These are phyloP conservation scores for Chlorophyllum brunneum DNA, from an alignment of 768 basidiomycete species.

Conservation along the genomic window DNA sequence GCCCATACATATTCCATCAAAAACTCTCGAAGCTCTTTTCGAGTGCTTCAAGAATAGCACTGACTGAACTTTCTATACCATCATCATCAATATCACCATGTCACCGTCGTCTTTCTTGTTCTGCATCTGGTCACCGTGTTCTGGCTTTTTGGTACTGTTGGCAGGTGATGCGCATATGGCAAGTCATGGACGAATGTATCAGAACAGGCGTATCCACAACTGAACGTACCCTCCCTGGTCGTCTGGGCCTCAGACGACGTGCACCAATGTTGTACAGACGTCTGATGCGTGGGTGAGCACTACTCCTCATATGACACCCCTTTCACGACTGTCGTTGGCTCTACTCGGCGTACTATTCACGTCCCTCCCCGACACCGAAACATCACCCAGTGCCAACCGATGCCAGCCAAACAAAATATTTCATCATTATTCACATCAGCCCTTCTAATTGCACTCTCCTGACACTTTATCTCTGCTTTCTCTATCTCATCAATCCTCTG, in stretches of 20 bases:
- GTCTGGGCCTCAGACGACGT: constrained; percentile 70
- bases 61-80: neutral
- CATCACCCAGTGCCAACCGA: neutral
- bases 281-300: constrained; percentile 85
- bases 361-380: neutral
- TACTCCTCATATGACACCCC: no score
- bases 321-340: neutral
- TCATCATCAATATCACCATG: neutral
- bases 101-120: neutral
- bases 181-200: constrained; percentile 92
- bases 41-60: neutral
- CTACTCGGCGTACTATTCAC: neutral
- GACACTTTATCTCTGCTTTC: neutral
- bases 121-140: neutral
- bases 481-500: neutral
- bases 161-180: constrained; percentile 74
- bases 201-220: constrained; percentile 77
- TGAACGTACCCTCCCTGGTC: constrained; percentile 83
- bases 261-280: constrained; percentile 88
- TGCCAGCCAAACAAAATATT: no score
- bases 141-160: neutral
- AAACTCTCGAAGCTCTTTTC: neutral
- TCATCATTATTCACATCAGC: neutral
- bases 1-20: neutral
- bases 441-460: neutral